Conservation (phyloP, 768 basidiomycete genomes). For the Tricholoma bakamatsutake region DNA sequence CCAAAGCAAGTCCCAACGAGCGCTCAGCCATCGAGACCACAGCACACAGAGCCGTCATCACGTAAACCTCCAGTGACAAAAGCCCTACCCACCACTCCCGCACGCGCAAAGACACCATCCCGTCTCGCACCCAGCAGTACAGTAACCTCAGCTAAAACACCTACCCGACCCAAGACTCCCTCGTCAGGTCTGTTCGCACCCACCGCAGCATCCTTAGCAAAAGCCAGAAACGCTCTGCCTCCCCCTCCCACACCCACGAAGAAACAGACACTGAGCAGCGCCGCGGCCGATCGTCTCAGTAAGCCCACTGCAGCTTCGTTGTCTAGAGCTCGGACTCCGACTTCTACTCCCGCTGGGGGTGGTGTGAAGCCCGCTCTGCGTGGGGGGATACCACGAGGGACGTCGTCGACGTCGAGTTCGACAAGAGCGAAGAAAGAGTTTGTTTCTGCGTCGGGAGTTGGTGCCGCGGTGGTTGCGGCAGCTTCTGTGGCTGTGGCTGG, state of each 20-base stretch:
- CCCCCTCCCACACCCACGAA: constrained; percentile 42
- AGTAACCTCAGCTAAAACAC: constrained; percentile 25
- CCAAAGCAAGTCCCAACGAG: constrained; percentile 11
- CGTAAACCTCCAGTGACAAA: constrained; percentile 19
- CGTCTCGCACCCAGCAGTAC: constrained; percentile 9
- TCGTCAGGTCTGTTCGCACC: constrained; percentile 70
- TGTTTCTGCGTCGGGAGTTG: constrained; percentile 10
- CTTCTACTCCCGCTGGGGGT: constrained; percentile 24
- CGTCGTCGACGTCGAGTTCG: constrained; percentile 10
- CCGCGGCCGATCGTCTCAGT: constrained; percentile 59
- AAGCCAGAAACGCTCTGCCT: constrained; percentile 48
- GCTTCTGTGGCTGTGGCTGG: constrained; percentile 6
- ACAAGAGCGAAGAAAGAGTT: constrained; percentile 19
- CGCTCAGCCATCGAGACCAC: constrained; percentile 25
- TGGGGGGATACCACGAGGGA: constrained; percentile 23
- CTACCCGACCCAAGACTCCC: constrained; percentile 48
- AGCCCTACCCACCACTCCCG: constrained; percentile 17
- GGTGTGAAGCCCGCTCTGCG: constrained; percentile 20
- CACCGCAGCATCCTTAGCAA: constrained; percentile 77
- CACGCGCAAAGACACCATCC: constrained; percentile 29
- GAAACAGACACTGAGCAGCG: constrained; percentile 49
- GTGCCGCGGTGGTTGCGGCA: constrained; percentile 18
- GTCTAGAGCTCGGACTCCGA: constrained; percentile 46
- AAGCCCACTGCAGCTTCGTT: constrained; percentile 81
- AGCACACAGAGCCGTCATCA: constrained; percentile 31